Evolutionary conservation across 2,329 filamentous ascomycete genomes (phyloP).

Genomic region (Stachybotrys elegans): DNA sequence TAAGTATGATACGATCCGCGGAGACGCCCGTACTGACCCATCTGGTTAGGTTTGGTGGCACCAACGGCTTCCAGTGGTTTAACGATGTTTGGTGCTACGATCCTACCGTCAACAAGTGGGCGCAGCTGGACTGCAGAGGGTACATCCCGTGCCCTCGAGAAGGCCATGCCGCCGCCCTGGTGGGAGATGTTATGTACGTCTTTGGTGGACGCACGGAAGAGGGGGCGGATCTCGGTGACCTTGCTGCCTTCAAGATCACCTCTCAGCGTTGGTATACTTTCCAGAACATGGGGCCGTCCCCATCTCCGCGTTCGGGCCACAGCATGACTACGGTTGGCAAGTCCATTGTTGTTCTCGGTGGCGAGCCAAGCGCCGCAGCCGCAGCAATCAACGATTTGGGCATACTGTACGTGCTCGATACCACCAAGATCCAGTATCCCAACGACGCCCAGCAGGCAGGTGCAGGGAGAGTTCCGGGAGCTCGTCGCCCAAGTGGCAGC

Average conservation of each 20-base stretch:
- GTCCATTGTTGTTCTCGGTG: slow-evolving; percentile 85
- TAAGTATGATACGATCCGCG: slow-evolving; percentile 38
- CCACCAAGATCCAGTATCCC: slow-evolving; percentile 92
- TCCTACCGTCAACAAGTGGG: slow-evolving; percentile 75
- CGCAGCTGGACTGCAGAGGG: slow-evolving; percentile 89
- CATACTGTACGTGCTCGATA: slow-evolving; percentile 88
- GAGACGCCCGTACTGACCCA: slow-evolving; percentile 9
- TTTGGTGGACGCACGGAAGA: slow-evolving; percentile 96
- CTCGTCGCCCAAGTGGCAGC: slow-evolving; percentile 38
- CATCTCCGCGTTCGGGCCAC: slow-evolving; percentile 88
- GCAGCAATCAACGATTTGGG: slow-evolving; percentile 79
- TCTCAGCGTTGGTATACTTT: slow-evolving; percentile 97
- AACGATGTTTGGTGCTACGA: slow-evolving; percentile 99
- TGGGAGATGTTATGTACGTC: slow-evolving; percentile 98
- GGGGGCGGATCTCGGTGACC: slow-evolving; percentile 83
- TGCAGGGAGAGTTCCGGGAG: slow-evolving; percentile 30
- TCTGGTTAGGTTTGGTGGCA: slow-evolving; percentile 83
- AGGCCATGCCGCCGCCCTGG: slow-evolving; percentile 87
- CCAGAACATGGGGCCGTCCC: slow-evolving; percentile 97
- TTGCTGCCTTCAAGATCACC: slow-evolving; percentile 71
- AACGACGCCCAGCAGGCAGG: slow-evolving; percentile 54
- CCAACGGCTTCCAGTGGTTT: slow-evolving; percentile 94
- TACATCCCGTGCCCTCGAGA: slow-evolving; percentile 93
- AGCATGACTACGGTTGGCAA: slow-evolving; percentile 97
- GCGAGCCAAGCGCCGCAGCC: slow-evolving; percentile 85